Conservation (phyloP, 345 rosid genomes). For the Sonneratia caseolaris region DNA sequence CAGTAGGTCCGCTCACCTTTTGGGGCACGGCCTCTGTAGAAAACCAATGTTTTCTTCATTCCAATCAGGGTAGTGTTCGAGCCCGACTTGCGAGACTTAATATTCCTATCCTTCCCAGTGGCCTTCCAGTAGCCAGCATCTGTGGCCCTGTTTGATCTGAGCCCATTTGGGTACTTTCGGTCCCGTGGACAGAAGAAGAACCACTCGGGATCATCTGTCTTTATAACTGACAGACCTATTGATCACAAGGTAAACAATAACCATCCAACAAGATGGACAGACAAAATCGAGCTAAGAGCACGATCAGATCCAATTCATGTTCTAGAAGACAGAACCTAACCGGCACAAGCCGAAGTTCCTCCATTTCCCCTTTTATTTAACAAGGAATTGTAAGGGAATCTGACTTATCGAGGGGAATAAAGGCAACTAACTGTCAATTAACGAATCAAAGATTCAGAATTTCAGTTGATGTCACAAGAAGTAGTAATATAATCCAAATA, state of each 20-base stretch:
- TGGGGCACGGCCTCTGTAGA: slow-evolving; percentile 86
- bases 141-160: slow-evolving; percentile 91
- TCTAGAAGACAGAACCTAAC: no score
- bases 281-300: no score
- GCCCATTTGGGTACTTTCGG: slow-evolving; percentile 87
- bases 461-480: not conserved
- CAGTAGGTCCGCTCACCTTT: slow-evolving; percentile 74
- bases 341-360: not conserved
- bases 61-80: slow-evolving; percentile 29
- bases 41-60: slow-evolving; percentile 96
- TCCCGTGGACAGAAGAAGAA: slow-evolving; percentile 93
- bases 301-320: no score
- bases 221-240: slow-evolving; percentile 67
- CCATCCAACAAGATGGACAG: no score
- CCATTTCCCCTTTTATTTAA: not conserved
- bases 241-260: slow-evolving; percentile 3
- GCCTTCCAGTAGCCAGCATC: slow-evolving; percentile 96
- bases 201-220: slow-evolving; percentile 87
- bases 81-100: slow-evolving; percentile 45
- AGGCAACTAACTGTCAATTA: slow-evolving; percentile 6
- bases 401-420: slow-evolving; percentile 17
- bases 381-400: slow-evolving; percentile 8
- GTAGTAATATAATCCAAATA: not conserved
- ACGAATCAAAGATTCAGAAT: slow-evolving; percentile 18
- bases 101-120: slow-evolving; percentile 85